Evolutionary conservation across 2,329 filamentous ascomycete genomes (phyloP).

Genomic region (Nemania abortiva): DNA sequence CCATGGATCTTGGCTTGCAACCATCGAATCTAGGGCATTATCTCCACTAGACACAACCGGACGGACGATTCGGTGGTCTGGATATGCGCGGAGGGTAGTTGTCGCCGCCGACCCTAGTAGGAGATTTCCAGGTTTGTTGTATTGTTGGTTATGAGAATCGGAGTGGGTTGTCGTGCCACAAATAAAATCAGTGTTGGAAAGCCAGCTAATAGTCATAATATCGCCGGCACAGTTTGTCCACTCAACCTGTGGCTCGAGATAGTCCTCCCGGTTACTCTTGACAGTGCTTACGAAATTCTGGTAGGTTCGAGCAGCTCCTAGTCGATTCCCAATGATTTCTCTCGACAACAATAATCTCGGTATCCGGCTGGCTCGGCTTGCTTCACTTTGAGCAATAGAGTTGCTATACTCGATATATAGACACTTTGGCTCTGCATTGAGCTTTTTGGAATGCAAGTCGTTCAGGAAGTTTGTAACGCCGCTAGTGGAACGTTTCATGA

Average conservation of each 20-base stretch:
- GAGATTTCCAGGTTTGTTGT: slow-evolving; percentile 74
- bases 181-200: slow-evolving; percentile 65
- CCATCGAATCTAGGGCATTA: slow-evolving; percentile 68
- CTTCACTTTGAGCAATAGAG: slow-evolving; percentile 46
- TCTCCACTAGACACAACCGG: slow-evolving; percentile 65
- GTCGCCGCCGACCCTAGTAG: slow-evolving; percentile 63
- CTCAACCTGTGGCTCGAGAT: slow-evolving; percentile 62
- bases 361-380: slow-evolving; percentile 50
- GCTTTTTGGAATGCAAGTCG: slow-evolving; percentile 51
- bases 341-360: slow-evolving; percentile 61
- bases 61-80: slow-evolving; percentile 69
- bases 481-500: slow-evolving; percentile 46
- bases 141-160: slow-evolving; percentile 73
- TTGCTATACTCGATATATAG: slow-evolving; percentile 53
- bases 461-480: slow-evolving; percentile 56
- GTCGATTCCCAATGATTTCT: slow-evolving; percentile 61
- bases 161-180: slow-evolving; percentile 73
- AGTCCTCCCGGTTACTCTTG: slow-evolving; percentile 63
- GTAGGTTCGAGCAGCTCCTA: slow-evolving; percentile 57
- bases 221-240: slow-evolving; percentile 74
- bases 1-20: slow-evolving; percentile 71
- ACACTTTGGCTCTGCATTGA: slow-evolving; percentile 38
- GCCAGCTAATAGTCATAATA: slow-evolving; percentile 69
- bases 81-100: slow-evolving; percentile 62
- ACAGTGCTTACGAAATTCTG: slow-evolving; percentile 62